These are phyloP conservation scores for Roridomyces roridus DNA, from an alignment of 768 basidiomycete genomes.

Conservation along the genomic window DNA sequence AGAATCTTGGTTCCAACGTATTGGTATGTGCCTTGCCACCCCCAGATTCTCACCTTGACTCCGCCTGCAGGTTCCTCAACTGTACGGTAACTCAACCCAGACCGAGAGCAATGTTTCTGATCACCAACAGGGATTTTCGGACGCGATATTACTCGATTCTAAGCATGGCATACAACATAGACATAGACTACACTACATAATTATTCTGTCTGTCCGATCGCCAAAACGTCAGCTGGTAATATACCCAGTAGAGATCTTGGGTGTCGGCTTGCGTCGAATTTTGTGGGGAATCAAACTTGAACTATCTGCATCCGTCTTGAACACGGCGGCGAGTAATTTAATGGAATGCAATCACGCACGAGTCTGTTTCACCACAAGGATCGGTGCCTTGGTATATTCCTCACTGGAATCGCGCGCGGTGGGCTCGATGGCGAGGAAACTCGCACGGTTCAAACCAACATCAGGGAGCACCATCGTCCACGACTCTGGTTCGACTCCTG, in stretches of 20 bases:
- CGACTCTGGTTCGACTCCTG: too few species aligned
- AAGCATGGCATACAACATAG: conserved; percentile 23
- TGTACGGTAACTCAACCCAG: conserved; percentile 46
- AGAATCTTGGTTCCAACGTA: conserved; percentile 74
- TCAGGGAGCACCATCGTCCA: conserved; percentile 48
- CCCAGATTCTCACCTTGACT: conserved; percentile 8
- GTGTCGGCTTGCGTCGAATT: conserved; percentile 21
- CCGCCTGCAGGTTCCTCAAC: conserved; percentile 63
- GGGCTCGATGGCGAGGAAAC: conserved; percentile 46
- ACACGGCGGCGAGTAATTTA: too few species aligned
- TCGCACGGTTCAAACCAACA: conserved; percentile 5
- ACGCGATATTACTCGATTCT: conserved; percentile 75
- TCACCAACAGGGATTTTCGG: conserved; percentile 69
- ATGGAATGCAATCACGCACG: conserved; percentile 17
- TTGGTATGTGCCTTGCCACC: conserved; percentile 50
- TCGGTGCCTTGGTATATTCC: too few species aligned
- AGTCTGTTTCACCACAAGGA: not conserved
- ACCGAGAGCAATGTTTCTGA: conserved; percentile 19
- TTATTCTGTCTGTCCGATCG: not conserved
- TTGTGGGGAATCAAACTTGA: too few species aligned
- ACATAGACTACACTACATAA: not conserved
- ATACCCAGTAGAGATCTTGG: conserved; percentile 12
- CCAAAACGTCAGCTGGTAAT: not conserved
- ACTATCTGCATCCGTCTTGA: too few species aligned
- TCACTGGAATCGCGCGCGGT: conserved; percentile 42